Evolutionary conservation across 2,329 filamentous ascomycete species (phyloP).

Genomic region (Trichothecium sympodiale): DNA sequence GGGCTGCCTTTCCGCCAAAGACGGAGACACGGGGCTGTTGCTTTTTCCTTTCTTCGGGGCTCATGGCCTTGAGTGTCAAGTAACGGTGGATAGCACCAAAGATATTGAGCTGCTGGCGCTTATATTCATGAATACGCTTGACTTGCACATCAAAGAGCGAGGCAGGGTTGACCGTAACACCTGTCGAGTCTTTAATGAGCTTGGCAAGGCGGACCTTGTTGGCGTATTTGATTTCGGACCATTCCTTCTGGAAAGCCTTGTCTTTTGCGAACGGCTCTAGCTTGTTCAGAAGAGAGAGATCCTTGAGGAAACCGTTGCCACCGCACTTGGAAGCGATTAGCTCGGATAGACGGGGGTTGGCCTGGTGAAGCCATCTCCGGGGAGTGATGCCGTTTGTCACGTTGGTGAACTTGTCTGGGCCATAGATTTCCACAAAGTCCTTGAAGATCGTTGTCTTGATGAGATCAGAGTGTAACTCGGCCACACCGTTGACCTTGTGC

Average conservation of each 20-base stretch:
- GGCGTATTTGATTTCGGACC: conserved; percentile 90
- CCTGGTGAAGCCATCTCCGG: conserved; percentile 91
- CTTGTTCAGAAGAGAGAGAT: conserved; percentile 76
- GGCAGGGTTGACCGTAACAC: conserved; percentile 73
- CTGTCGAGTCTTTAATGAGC: conserved; percentile 75
- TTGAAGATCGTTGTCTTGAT: conserved; percentile 99
- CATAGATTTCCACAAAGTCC: conserved; percentile 92
- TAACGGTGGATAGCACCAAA: conserved; percentile 96
- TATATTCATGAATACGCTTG: conserved; percentile 99
- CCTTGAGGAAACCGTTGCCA: conserved; percentile 75
- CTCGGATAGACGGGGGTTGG: conserved; percentile 84
- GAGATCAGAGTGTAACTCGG: conserved; percentile 91
- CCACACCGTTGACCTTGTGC: conserved; percentile 98
- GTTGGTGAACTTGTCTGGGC: conserved; percentile 95
- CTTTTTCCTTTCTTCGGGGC: conserved; percentile 75
- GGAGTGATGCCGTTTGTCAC: conserved; percentile 98
- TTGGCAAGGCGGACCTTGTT: conserved; percentile 91
- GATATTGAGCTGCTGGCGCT: conserved; percentile 97
- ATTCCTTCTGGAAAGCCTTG: conserved; percentile 83
- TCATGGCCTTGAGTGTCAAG: conserved; percentile 77
- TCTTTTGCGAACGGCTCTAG: conserved; percentile 78
- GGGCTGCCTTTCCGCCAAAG: conserved; percentile 95
- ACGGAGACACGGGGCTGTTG: conserved; percentile 81
- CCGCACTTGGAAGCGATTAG: conserved; percentile 86
- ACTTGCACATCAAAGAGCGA: conserved; percentile 95